Conservation (phyloP, 257 asterid species). For the Gentiana dahurica region DNA sequence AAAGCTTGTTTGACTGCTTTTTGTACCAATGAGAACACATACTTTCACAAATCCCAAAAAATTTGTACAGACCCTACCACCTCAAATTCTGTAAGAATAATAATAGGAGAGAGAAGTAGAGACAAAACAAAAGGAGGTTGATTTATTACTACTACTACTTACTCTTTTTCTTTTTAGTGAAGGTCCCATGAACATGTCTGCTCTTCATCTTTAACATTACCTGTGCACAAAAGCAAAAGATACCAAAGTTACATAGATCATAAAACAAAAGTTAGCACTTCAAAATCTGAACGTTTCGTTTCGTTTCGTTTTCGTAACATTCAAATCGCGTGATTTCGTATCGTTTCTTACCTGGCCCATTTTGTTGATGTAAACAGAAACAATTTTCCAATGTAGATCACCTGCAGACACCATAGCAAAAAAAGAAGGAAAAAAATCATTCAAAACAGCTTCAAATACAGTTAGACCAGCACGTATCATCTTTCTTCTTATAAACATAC, state of each 20-base stretch:
- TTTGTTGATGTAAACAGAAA: slow-evolving; percentile 74
- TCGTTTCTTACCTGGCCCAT: slow-evolving; percentile 64
- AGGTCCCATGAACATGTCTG: slow-evolving; percentile 91
- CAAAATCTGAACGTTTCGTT: not conserved
- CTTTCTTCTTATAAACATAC: not conserved
- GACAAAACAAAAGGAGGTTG: slow-evolving; percentile 15
- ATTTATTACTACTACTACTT: slow-evolving; percentile 18
- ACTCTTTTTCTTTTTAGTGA: slow-evolving; percentile 99
- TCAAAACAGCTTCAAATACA: not conserved
- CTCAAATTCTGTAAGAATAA: slow-evolving; percentile 54
- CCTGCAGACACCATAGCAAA: slow-evolving; percentile 37
- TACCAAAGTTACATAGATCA: not conserved
- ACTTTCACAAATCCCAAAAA: slow-evolving; percentile 90
- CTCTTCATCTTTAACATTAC: slow-evolving; percentile 68
- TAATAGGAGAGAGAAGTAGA: slow-evolving; percentile 30
- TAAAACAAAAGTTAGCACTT: not conserved
- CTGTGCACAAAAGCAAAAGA: slow-evolving; percentile 4
- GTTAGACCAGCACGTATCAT: no score
- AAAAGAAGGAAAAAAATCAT: not conserved
- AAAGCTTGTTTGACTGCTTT: slow-evolving; percentile 19
- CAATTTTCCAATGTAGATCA: slow-evolving; percentile 96
- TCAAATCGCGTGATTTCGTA: slow-evolving; percentile 18
- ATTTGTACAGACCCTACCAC: slow-evolving; percentile 34
- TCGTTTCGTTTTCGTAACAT: not conserved
- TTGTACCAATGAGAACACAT: slow-evolving; percentile 8